These are phyloP conservation scores for Mucor velutinosus DNA, from an alignment of 371 early-diverging fungal genomes.

Conservation along the genomic window DNA sequence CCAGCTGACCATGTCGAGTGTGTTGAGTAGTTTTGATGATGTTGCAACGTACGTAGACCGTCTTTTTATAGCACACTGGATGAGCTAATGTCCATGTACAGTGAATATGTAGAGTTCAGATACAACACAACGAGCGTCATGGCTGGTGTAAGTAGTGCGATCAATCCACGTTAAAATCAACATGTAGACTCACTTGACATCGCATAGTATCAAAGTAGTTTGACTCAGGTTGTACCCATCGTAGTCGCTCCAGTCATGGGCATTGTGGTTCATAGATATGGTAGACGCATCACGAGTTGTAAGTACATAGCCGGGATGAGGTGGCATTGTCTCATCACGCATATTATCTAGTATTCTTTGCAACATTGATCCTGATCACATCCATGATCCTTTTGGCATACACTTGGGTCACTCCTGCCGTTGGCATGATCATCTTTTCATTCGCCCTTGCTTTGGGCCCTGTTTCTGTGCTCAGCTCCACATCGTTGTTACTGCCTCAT, in stretches of 20 bases:
- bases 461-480: constrained; percentile 44
- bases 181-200: not conserved
- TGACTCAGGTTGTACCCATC: constrained; percentile 58
- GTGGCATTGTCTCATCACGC: not conserved
- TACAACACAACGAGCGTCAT: constrained; percentile 44
- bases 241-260: constrained; percentile 57
- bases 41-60: constrained; percentile 38
- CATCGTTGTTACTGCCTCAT: constrained; percentile 44
- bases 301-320: constrained; percentile 10
- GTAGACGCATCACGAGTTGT: constrained; percentile 45
- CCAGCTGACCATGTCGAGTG: constrained; percentile 49
- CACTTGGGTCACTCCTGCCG: constrained; percentile 40
- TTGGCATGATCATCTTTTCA: constrained; percentile 54
- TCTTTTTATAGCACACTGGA: not conserved
- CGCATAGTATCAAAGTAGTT: constrained; percentile 56
- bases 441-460: constrained; percentile 49
- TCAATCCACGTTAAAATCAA: not conserved
- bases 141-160: constrained; percentile 42
- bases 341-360: constrained; percentile 30
- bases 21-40: constrained; percentile 51
- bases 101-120: constrained; percentile 50
- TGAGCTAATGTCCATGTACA: not conserved
- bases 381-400: constrained; percentile 40
- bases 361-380: constrained; percentile 35
- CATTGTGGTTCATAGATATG: constrained; percentile 53